Evolutionary conservation across 139 green algal species (phyloP).

Genomic region (Volvox reticuliferus): DNA sequence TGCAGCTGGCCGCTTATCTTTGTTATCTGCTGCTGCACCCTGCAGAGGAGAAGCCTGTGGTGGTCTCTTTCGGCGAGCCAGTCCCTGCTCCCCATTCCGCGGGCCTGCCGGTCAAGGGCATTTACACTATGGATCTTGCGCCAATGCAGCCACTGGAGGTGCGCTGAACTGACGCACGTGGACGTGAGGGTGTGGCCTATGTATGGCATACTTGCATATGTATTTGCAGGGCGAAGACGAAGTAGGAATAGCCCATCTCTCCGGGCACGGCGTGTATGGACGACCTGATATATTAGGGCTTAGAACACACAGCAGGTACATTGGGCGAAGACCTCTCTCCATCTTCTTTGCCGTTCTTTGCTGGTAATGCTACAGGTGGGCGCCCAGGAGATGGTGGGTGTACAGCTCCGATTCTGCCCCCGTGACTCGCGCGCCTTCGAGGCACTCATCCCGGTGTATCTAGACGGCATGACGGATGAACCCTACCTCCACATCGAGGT

Average conservation of each 20-base stretch:
- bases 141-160: slow-evolving; percentile 5
- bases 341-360: background rate
- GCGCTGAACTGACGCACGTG: too few species aligned
- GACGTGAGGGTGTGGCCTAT: too few species aligned
- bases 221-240: too few species aligned
- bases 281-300: too few species aligned
- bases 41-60: background rate
- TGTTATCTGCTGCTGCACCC: too few species aligned
- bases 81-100: slow-evolving; percentile 18
- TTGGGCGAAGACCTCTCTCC: background rate
- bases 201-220: too few species aligned
- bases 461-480: slow-evolving; percentile 53
- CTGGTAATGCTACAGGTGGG: background rate
- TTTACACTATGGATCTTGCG: slow-evolving; percentile 30
- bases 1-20: too few species aligned
- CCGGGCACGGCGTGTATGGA: too few species aligned
- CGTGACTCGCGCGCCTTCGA: slow-evolving; percentile 61
- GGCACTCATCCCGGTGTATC: slow-evolving; percentile 65
- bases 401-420: slow-evolving; percentile 68
- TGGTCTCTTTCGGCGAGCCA: slow-evolving; percentile 40
- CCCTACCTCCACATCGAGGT: slow-evolving; percentile 64
- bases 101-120: slow-evolving; percentile 39
- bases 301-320: too few species aligned
- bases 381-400: slow-evolving; percentile 43
- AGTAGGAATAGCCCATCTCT: too few species aligned